Conservation (phyloP, 257 asterid genomes). For the Solanum bukasovii region DNA sequence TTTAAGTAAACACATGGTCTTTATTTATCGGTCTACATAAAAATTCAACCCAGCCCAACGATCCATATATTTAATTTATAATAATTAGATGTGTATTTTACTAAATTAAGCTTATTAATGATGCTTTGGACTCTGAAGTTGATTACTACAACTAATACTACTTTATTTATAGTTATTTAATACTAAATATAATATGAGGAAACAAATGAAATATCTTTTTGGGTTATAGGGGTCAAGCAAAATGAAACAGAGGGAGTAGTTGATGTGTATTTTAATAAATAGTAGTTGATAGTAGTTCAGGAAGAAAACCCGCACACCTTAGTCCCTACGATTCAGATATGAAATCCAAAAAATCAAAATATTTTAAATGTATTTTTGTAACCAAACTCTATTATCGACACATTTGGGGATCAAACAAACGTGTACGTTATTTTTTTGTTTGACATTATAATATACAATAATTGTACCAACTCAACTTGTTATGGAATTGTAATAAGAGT, state of each 20-base stretch:
- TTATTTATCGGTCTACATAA: too few relatives aligned
- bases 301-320: background rate
- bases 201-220: too few relatives aligned
- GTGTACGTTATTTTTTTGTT: background rate
- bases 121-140: background rate
- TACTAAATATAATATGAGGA: too few relatives aligned
- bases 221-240: too few relatives aligned
- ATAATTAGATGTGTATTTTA: too few relatives aligned
- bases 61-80: background rate
- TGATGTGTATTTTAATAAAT: too few relatives aligned
- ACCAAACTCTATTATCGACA: background rate
- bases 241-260: too few relatives aligned
- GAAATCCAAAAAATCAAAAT: too few relatives aligned
- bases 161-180: background rate
- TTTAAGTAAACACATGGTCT: background rate
- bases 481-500: background rate
- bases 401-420: background rate
- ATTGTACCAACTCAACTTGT: background rate
- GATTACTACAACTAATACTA: background rate
- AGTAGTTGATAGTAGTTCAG: too few relatives aligned
- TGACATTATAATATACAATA: background rate
- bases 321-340: too few relatives aligned
- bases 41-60: too few relatives aligned
- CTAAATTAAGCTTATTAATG: background rate
- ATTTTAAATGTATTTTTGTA: too few relatives aligned